Evolutionary conservation across 805 yeast genomes (phyloP), one percentile per base, ranked within the genome.

Genomic region (Sugiyamaella floridensis): DNA sequence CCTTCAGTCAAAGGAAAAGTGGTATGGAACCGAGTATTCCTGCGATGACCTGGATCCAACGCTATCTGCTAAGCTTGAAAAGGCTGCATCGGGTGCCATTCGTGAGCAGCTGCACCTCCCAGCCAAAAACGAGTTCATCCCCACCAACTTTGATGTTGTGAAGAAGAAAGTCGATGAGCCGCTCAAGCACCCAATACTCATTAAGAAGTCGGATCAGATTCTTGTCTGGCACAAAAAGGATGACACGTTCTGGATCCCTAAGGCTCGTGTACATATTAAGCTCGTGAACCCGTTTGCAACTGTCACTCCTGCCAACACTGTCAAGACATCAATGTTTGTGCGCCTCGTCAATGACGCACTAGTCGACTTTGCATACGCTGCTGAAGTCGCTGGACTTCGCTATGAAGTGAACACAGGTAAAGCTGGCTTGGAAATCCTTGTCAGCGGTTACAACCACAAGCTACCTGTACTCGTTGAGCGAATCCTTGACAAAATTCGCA

Each of bases 181-280:
- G 2, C 61, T 72, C 45, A 74, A 74, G 28, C 79, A 78, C 55
- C 97, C 97, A 1, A 72, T 72, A 40, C 71, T 89, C 42, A 69
- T 93, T 51, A 69, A 76, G 54, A 74, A 77, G 45, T 74, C 76
- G 45, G 68, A 76, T 12, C 74, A 74, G 47, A 68, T 75, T 40
- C 83, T 82, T 60, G 71, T 87, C 40, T 92, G 98, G 98, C 87
- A 75, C 67, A 92, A 92, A 66, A 85, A 85, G 60, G 96, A 92
- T 70, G 96, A 92, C 59, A 81, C 83, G 48, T 86, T 92, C 64
- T 81, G 85, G 74, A 86, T 87, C 15, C 99, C 98, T 48, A 86
- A 90, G 70, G 93, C 93, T 0, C 74, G 79, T 47, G 79, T 89
- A 29, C 78, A 79, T 41, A 65, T 88, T 50, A 73, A 78, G 42